A percentile compares a stretch with the other conserved stretches of the same genome.
phyloP scores from a whole-genome alignment of 805 yeast genomes.

The Blastobotrys attinorum region DNA sequence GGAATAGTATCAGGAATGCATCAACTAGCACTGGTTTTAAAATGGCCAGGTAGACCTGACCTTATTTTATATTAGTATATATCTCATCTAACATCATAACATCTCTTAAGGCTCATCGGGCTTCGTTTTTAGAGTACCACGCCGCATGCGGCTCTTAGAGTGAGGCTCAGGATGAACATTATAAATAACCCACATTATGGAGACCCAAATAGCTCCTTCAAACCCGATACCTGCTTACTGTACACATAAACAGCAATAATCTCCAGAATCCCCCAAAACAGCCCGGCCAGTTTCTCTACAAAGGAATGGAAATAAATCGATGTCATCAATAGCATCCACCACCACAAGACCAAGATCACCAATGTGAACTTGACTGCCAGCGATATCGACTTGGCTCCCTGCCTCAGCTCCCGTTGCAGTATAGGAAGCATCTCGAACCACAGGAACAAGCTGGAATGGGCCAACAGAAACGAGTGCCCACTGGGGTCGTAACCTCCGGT shows the following conservation, averaged over 20 bases:
- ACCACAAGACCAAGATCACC: constrained; percentile 49
- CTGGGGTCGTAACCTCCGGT: constrained; percentile 91
- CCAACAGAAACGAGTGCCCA: constrained; percentile 80
- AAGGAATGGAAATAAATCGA: constrained; percentile 78
- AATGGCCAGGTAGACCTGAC: too few relatives aligned
- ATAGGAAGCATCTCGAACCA: constrained; percentile 52
- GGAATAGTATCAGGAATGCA: too few relatives aligned
- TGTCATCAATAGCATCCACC: constrained; percentile 83
- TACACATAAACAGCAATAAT: constrained; percentile 38
- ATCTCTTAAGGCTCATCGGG: too few relatives aligned
- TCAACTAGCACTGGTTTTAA: too few relatives aligned
- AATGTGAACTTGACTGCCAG: constrained; percentile 23
- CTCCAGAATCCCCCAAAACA: constrained; percentile 51
- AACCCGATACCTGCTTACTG: not conserved
- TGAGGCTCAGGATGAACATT: too few relatives aligned
- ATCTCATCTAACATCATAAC: too few relatives aligned
- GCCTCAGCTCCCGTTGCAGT: constrained; percentile 10
- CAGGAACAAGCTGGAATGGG: constrained; percentile 57
- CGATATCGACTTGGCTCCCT: not conserved
- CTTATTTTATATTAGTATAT: too few relatives aligned
- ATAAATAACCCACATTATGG: not conserved
- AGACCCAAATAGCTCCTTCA: not conserved
- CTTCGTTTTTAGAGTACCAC: too few relatives aligned
- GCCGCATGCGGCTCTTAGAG: too few relatives aligned
- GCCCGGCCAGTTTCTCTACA: constrained; percentile 65